These are phyloP conservation scores for Rosa chinensis DNA, from an alignment of 306 rosid species.

Conservation along the genomic window DNA sequence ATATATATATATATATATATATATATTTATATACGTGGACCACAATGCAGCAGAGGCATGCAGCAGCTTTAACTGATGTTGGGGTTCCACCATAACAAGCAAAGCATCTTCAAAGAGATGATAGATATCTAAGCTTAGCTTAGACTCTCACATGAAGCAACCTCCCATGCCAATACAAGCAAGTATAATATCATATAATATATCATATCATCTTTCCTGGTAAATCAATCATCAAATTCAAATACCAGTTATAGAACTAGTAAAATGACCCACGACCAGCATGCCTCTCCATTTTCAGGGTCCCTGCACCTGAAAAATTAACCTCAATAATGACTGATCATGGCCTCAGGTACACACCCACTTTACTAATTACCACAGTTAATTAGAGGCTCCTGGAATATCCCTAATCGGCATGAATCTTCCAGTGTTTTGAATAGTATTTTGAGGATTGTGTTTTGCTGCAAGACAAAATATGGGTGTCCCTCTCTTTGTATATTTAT, in stretches of 20 bases:
- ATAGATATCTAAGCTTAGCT: conserved; percentile 14
- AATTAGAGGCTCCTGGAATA: conserved; percentile 41
- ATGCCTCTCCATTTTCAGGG: conserved; percentile 31
- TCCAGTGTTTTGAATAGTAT: conserved; percentile 25
- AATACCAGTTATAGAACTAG: conserved; percentile 24
- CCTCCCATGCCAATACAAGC: conserved; percentile 19
- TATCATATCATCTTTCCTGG: not conserved
- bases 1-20: not conserved
- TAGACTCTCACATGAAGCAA: conserved; percentile 42
- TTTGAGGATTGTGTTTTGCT: conserved; percentile 28
- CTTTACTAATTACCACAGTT: conserved; percentile 1
- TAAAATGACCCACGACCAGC: conserved; percentile 25
- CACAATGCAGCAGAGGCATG: conserved; percentile 30
- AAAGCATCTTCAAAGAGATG: conserved; percentile 45
- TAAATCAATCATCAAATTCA: conserved; percentile 22
- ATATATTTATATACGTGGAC: conserved; percentile 32
- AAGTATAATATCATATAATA: not conserved
- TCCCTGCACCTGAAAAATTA: conserved; percentile 34
- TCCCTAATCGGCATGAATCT: conserved; percentile 36
- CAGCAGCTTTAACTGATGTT: conserved; percentile 53
- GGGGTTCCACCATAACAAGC: conserved; percentile 52
- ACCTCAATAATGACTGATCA: not conserved
- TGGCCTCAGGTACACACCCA: not conserved
- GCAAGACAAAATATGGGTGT: conserved; percentile 42
- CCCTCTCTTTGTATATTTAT: conserved; percentile 29